Evolutionary conservation across 2,329 filamentous ascomycete genomes (phyloP).

Genomic region (Cladophialophora bantiana): DNA sequence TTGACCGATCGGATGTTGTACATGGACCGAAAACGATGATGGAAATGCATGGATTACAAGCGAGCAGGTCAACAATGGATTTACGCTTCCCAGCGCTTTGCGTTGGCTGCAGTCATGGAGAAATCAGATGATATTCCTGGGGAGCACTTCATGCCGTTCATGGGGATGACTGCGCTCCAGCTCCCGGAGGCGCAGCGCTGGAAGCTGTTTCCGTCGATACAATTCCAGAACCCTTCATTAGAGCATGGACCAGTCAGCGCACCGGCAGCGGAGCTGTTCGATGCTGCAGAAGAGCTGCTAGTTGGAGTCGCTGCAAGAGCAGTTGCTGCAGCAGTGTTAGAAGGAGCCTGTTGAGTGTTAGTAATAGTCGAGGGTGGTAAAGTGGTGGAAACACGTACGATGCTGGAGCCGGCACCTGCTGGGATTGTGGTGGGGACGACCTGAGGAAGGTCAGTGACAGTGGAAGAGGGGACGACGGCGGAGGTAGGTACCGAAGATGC

Average conservation of each 20-base stretch:
- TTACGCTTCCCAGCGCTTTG: slow-evolving; percentile 25
- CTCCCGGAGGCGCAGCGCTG: slow-evolving; percentile 67
- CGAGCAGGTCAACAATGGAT: background rate
- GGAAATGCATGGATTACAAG: background rate
- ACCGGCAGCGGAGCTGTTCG: slow-evolving; percentile 39
- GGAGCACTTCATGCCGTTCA: slow-evolving; percentile 63
- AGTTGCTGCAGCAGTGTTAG: slow-evolving; percentile 2
- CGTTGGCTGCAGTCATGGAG: slow-evolving; percentile 24
- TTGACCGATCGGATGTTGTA: background rate
- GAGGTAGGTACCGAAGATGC: slow-evolving; percentile 23
- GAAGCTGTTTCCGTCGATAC: slow-evolving; percentile 62
- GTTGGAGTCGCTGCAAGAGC: slow-evolving; percentile 14
- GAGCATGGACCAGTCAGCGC: slow-evolving; percentile 56
- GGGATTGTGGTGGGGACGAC: slow-evolving; percentile 23
- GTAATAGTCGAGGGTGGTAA: background rate
- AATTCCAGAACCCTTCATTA: slow-evolving; percentile 66
- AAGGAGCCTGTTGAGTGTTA: slow-evolving; percentile 11
- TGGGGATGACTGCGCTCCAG: slow-evolving; percentile 59
- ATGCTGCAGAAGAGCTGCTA: slow-evolving; percentile 5
- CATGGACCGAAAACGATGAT: background rate
- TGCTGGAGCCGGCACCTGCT: background rate
- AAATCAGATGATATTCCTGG: slow-evolving; percentile 43
- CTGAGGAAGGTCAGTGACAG: slow-evolving; percentile 4
- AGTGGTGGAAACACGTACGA: background rate
- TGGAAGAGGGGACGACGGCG: background rate